A percentile compares a stretch with the other conserved stretches of the same genome.
These are phyloP conservation scores for Circinella minor DNA, from an alignment of 371 early-diverging fungal species.

Conservation along the genomic window DNA sequence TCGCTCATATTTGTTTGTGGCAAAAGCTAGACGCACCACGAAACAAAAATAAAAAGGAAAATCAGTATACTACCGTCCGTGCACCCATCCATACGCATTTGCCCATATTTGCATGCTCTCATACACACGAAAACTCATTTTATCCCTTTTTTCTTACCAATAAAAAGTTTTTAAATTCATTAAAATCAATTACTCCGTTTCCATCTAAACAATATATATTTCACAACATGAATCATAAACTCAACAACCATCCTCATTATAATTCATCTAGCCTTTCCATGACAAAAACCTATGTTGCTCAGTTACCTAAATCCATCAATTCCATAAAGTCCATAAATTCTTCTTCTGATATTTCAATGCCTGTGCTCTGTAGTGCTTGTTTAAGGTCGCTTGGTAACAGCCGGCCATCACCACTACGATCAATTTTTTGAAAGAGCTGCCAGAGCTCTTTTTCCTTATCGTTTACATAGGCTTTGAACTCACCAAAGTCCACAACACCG, in stretches of 20 bases:
- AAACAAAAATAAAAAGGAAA: background rate
- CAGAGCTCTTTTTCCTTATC: conserved; percentile 67
- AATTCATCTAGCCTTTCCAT: background rate
- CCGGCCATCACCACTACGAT: conserved; percentile 59
- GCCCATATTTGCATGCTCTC: background rate
- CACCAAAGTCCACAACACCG: conserved; percentile 62
- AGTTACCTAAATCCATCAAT: conserved; percentile 58
- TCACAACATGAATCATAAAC: too few species aligned
- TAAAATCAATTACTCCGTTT: conserved; percentile 67
- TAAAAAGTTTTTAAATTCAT: conserved; percentile 75
- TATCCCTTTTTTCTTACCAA: conserved; percentile 44
- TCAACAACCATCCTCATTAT: background rate
- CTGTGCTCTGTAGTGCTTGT: conserved; percentile 53
- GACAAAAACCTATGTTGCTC: too few species aligned
- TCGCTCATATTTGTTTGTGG: conserved; percentile 54
- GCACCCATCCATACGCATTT: background rate
- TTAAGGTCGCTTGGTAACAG: conserved; percentile 59
- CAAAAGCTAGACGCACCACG: conserved; percentile 16
- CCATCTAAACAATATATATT: conserved; percentile 35
- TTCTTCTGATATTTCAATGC: conserved; percentile 62
- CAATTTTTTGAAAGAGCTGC: conserved; percentile 66
- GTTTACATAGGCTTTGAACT: conserved; percentile 67
- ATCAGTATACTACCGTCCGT: background rate
- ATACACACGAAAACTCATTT: conserved; percentile 5
- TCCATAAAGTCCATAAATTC: conserved; percentile 64